phyloP scores from a whole-genome alignment of 208 protist species.

The Tetramitus jugosus region DNA sequence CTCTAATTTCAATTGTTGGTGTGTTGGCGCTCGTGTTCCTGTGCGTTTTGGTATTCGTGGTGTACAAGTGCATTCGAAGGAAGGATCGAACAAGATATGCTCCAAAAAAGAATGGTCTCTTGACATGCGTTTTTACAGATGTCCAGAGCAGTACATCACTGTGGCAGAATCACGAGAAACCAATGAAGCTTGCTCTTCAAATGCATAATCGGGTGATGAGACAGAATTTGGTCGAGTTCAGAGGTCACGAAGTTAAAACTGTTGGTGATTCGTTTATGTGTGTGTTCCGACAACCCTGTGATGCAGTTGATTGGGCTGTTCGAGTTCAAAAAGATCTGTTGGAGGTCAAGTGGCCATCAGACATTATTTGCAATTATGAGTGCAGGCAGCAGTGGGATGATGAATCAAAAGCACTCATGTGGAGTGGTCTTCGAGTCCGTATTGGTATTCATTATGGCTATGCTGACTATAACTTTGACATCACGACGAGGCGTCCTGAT shows the following conservation, averaged over 20 bases:
- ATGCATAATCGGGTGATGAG: constrained; percentile 32
- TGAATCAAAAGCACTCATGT: not conserved
- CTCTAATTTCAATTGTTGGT: no score
- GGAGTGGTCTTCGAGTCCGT: not conserved
- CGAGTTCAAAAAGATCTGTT: not conserved
- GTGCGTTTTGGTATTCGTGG: no score
- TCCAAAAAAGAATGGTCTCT: not conserved
- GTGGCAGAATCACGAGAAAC: constrained; percentile 7
- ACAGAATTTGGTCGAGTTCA: not conserved
- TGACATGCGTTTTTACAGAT: constrained; percentile 29
- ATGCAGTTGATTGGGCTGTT: constrained; percentile 12
- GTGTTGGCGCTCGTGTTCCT: no score
- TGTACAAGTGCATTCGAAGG: no score
- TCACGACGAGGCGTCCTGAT: not conserved
- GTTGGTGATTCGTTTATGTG: constrained; percentile 29
- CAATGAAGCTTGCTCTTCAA: constrained; percentile 22
- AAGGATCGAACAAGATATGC: not conserved
- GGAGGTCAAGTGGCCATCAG: constrained; percentile 3
- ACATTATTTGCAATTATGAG: not conserved
- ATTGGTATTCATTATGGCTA: constrained; percentile 3
- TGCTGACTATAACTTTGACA: not conserved
- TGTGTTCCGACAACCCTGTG: not conserved
- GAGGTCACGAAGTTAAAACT: constrained; percentile 47
- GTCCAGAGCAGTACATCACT: constrained; percentile 22
- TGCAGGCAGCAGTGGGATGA: not conserved